Evolutionary conservation across 1,284 basidiomycete genomes (phyloP).

Genomic region (Tetrapyrgos nigripes): DNA sequence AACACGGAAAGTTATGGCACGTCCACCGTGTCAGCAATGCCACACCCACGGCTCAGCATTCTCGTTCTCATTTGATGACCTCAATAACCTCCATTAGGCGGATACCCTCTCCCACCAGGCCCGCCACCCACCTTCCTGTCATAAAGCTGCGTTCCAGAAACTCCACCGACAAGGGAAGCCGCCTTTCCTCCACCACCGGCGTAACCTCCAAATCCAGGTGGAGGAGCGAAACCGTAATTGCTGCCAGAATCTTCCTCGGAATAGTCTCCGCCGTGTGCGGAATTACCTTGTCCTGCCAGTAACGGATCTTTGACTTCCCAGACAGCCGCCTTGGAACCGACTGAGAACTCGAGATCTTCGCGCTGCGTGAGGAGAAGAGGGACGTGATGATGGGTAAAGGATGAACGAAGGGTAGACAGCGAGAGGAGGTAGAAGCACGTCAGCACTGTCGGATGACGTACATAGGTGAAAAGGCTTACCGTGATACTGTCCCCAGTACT

Average conservation of each 20-base stretch:
- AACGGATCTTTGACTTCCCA: slow-evolving; percentile 98
- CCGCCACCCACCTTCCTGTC: slow-evolving; percentile 9
- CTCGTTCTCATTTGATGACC: background rate
- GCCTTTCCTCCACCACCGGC: slow-evolving; percentile 10
- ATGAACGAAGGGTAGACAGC: too few relatives aligned
- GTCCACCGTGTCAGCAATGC: too few relatives aligned
- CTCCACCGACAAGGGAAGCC: slow-evolving; percentile 18
- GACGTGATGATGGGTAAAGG: background rate
- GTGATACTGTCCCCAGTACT: slow-evolving; percentile 98
- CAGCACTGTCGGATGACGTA: background rate
- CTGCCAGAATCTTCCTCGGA: slow-evolving; percentile 17
- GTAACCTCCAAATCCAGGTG: slow-evolving; percentile 6
- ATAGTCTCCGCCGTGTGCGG: slow-evolving; percentile 14
- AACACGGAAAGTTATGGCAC: too few relatives aligned
- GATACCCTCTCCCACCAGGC: slow-evolving; percentile 13
- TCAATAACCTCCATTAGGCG: slow-evolving; percentile 16
- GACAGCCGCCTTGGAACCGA: slow-evolving; percentile 94
- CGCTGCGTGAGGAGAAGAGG: slow-evolving; percentile 46
- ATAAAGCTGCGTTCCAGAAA: slow-evolving; percentile 18
- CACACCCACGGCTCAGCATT: too few relatives aligned
- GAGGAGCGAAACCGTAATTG: slow-evolving; percentile 14
- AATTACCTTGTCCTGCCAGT: slow-evolving; percentile 41
- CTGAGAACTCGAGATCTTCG: slow-evolving; percentile 98
- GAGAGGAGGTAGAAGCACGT: too few relatives aligned
- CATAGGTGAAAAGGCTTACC: slow-evolving; percentile 48